Conservation (phyloP, 1,284 basidiomycete species). For the Malassezia caprae region DNA sequence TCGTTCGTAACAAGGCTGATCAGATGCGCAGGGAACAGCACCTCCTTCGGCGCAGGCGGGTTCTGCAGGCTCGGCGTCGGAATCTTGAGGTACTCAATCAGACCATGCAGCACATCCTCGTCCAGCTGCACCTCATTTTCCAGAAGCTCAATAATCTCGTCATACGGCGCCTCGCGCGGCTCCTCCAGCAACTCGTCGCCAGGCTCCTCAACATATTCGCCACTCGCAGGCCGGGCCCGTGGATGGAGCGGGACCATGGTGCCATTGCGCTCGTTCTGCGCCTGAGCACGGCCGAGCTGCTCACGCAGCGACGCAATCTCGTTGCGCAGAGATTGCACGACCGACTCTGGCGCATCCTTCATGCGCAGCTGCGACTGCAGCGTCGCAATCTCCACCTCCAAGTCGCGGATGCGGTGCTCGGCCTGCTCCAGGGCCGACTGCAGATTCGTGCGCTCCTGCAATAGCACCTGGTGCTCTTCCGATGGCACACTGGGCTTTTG, state of each 20-base stretch:
- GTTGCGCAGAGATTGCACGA: conserved; percentile 68
- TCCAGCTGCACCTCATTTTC: conserved; percentile 84
- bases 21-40: conserved; percentile 97
- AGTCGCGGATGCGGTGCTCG: conserved; percentile 64
- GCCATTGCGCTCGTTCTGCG: conserved; percentile 50
- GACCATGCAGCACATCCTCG: conserved; percentile 82
- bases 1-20: conserved; percentile 96
- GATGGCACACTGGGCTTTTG: conserved; percentile 65
- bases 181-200: conserved; percentile 20
- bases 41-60: conserved; percentile 88
- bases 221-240: background rate
- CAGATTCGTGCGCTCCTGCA: conserved; percentile 67
- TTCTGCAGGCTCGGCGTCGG: conserved; percentile 81
- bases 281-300: conserved; percentile 86
- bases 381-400: conserved; percentile 71
- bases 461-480: conserved; percentile 65
- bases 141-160: conserved; percentile 88
- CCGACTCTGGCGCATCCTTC: conserved; percentile 15
- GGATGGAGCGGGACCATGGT: conserved; percentile 27
- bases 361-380: conserved; percentile 61
- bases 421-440: conserved; percentile 73
- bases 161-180: conserved; percentile 65
- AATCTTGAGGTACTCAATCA: conserved; percentile 85
- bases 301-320: conserved; percentile 85
- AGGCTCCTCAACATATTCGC: background rate